A percentile compares a stretch with the other conserved stretches of the same genome.
Evolutionary conservation across 1,284 basidiomycete species (phyloP).

Genomic region (Stereum hirsutum): DNA sequence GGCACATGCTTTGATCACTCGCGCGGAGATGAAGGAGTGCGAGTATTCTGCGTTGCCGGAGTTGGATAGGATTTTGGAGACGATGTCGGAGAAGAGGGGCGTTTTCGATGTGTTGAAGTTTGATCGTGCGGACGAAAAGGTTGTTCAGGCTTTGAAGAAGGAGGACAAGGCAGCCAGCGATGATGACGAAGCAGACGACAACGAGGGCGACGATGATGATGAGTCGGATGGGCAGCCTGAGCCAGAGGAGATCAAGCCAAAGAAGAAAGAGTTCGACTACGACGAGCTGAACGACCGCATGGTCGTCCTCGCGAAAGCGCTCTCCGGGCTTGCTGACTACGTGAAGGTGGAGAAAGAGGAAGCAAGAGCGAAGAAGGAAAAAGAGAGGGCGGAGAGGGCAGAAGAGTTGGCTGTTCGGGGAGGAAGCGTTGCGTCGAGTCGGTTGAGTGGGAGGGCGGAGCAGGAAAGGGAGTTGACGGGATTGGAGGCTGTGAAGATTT

Average conservation of each 20-base stretch:
- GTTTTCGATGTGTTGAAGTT: slow-evolving; percentile 11
- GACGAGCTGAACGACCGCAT: slow-evolving; percentile 48
- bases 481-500: slow-evolving; percentile 35
- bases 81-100: slow-evolving; percentile 15
- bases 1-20: slow-evolving; percentile 33
- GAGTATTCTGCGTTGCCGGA: slow-evolving; percentile 32
- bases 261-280: too few relatives aligned
- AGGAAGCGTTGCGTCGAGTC: slow-evolving; percentile 31
- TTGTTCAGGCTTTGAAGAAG: too few relatives aligned
- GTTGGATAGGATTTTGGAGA: slow-evolving; percentile 29
- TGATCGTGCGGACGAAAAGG: too few relatives aligned
- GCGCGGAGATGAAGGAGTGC: slow-evolving; percentile 21
- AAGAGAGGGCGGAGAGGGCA: background rate
- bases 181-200: too few relatives aligned
- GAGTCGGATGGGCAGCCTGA: too few relatives aligned
- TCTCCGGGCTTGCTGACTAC: slow-evolving; percentile 50
- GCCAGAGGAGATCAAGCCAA: too few relatives aligned
- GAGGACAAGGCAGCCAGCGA: slow-evolving; percentile 28
- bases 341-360: slow-evolving; percentile 41
- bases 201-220: too few relatives aligned
- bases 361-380: slow-evolving; percentile 10
- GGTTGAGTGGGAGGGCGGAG: slow-evolving; percentile 25
- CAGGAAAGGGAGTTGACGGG: slow-evolving; percentile 18
- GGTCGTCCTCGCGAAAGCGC: slow-evolving; percentile 42
- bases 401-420: background rate